Conservation (phyloP, 2,329 filamentous ascomycete species). For the Cyclaneusma minus region DNA sequence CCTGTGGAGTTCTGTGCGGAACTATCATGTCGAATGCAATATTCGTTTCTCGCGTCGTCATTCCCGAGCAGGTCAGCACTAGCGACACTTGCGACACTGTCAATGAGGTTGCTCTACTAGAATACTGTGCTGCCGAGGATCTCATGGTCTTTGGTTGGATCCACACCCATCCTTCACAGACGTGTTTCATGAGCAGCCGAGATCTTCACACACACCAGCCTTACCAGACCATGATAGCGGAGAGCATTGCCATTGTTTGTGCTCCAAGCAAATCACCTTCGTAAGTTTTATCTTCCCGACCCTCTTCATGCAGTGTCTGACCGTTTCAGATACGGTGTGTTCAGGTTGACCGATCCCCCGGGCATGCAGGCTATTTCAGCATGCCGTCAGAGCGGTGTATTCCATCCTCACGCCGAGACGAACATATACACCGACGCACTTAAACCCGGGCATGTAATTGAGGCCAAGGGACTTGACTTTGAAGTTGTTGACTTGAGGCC, state of each 20-base stretch:
- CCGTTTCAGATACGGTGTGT: slow-evolving; percentile 62
- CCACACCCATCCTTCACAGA: slow-evolving; percentile 91
- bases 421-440: slow-evolving; percentile 25
- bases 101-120: slow-evolving; percentile 71
- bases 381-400: slow-evolving; percentile 64
- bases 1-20: slow-evolving; percentile 87
- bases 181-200: slow-evolving; percentile 91
- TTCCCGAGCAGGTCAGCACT: slow-evolving; percentile 81
- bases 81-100: slow-evolving; percentile 90
- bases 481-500: slow-evolving; percentile 48
- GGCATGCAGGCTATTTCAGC: slow-evolving; percentile 72
- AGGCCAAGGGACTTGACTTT: slow-evolving; percentile 39
- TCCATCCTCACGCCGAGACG: slow-evolving; percentile 51
- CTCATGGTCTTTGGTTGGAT: slow-evolving; percentile 91
- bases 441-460: slow-evolving; percentile 40
- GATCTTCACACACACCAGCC: slow-evolving; percentile 89
- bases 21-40: slow-evolving; percentile 84
- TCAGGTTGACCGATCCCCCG: slow-evolving; percentile 84
- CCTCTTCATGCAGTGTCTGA: slow-evolving; percentile 1
- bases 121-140: slow-evolving; percentile 75
- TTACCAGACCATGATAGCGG: slow-evolving; percentile 91
- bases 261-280: slow-evolving; percentile 66
- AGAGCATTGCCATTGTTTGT: slow-evolving; percentile 94
- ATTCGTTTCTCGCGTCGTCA: slow-evolving; percentile 76
- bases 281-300: slow-evolving; percentile 29